These are phyloP conservation scores for Cercospora sesami DNA, from an alignment of 2,329 filamentous ascomycete genomes.

Conservation along the genomic window DNA sequence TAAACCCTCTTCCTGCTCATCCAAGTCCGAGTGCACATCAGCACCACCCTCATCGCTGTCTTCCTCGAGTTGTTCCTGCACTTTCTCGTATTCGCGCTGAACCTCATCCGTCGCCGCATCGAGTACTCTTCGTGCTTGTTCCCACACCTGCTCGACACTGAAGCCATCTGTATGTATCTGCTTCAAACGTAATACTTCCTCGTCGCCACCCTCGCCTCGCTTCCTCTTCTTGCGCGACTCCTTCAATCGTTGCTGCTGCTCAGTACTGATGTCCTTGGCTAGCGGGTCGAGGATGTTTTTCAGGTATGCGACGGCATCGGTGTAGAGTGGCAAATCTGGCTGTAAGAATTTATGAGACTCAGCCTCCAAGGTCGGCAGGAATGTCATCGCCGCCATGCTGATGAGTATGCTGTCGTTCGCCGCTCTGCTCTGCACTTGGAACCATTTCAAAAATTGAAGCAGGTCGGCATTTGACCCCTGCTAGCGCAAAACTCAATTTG, in stretches of 20 bases:
- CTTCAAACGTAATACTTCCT: constrained; percentile 69
- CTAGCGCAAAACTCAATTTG: constrained; percentile 4
- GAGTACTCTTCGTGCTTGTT: constrained; percentile 84
- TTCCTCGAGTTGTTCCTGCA: constrained; percentile 25
- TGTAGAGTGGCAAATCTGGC: constrained; percentile 65
- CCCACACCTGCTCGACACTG: constrained; percentile 85
- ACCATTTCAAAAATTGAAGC: constrained; percentile 9
- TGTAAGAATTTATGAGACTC: constrained; percentile 72
- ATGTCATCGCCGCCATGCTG: constrained; percentile 27
- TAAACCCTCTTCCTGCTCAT: constrained; percentile 36
- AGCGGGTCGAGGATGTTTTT: constrained; percentile 79
- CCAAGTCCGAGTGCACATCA: constrained; percentile 35
- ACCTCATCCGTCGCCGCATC: constrained; percentile 60
- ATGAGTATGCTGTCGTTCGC: background rate
- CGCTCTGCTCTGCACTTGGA: background rate
- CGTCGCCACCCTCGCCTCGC: constrained; percentile 53
- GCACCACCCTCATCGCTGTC: constrained; percentile 20
- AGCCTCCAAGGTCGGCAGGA: constrained; percentile 27
- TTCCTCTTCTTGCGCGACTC: constrained; percentile 75
- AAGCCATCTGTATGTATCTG: constrained; percentile 87
- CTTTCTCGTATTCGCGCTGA: constrained; percentile 47
- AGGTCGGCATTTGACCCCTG: constrained; percentile 6
- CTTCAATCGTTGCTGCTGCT: constrained; percentile 68
- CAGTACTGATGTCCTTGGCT: constrained; percentile 69
- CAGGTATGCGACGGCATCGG: constrained; percentile 70